Conservation (phyloP, 2,329 filamentous ascomycete species). For the Gaeumannomyces tritici region DNA sequence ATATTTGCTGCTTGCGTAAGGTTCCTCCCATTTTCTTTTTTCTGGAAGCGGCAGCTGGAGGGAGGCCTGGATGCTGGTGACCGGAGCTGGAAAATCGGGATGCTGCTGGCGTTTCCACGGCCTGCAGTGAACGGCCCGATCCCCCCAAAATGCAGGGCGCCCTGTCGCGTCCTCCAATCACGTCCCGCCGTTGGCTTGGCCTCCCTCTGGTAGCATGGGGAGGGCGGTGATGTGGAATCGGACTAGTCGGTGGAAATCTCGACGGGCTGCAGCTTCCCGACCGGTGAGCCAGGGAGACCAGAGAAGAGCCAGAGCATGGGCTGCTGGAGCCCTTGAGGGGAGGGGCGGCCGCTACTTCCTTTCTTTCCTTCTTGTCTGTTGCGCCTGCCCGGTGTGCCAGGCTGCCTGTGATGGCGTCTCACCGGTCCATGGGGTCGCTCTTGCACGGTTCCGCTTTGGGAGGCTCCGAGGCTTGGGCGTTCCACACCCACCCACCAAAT, state of each 20-base stretch:
- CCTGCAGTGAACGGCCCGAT: not conserved
- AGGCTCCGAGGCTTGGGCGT: not conserved
- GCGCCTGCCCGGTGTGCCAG: constrained; percentile 1
- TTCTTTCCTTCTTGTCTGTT: not conserved
- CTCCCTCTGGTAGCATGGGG: too few relatives aligned
- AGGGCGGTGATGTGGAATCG: not conserved
- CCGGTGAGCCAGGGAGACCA: not conserved
- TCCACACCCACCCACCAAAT: not conserved
- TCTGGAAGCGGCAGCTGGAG: too few relatives aligned
- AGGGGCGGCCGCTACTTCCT: not conserved
- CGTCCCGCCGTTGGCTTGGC: not conserved
- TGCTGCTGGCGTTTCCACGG: not conserved
- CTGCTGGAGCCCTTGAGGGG: too few relatives aligned
- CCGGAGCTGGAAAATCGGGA: not conserved
- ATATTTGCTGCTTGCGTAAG: not conserved
- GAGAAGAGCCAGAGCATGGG: not conserved
- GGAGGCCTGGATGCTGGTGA: too few relatives aligned
- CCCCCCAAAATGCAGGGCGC: not conserved
- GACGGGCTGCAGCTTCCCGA: not conserved
- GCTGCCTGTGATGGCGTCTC: not conserved
- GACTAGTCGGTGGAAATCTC: not conserved
- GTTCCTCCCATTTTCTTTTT: too few relatives aligned
- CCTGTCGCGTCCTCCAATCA: not conserved
- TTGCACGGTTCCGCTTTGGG: not conserved
- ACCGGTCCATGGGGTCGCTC: not conserved